Evolutionary conservation across 2,329 filamentous ascomycete genomes (phyloP), one percentile per base, ranked within the genome.

Genomic region (Fusarium ambrosium): DNA sequence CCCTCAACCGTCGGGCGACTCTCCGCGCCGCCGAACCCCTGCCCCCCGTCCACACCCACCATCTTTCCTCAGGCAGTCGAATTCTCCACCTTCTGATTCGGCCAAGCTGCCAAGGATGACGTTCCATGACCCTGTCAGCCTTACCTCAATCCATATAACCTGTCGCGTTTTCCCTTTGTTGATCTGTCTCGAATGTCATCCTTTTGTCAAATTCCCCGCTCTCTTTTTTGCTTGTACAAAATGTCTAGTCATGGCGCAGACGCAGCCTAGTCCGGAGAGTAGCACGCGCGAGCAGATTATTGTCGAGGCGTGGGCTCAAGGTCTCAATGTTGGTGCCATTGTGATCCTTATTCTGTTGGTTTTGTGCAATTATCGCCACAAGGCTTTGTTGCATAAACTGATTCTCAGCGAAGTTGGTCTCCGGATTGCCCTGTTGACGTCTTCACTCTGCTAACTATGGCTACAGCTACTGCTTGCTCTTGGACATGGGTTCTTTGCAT

Each of bases 251-350:
- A 73, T 73, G 70, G 67, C 70, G 29, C 53, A 65, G 51, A 55
- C 45, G 16, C 34, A 68, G 20, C 51, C 66, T 14, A 73, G 58
- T 32, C 70, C 70, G 0, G 71, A 70, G 22, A 29, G 45, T 18
- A 71, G 37, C 6, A 73, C 66, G 14, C 71, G 70, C 9, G 70
- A 70, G 16, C 66, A 73, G 34, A 58, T 61, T 10, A 64, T 73
- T 2, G 34, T 73, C n/a, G 71, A 73, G 41, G 66, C 71, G 13
- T 73, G 71, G 71, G 70, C 66, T 20, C 70, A 73, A 6, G 71
- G 71, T 0, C 61, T 73, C 6, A 73, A 73, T 13, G 27, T 73
- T 4, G 71, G 71, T 6, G 70, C 62, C 1, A 34, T 71, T 10
- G 22, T 68, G 2, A 36, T 73, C 2, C 66, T 73, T 7, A 43